These are phyloP conservation scores for Barnettozyma wickerhamii DNA, from an alignment of 805 yeast species.

Conservation along the genomic window DNA sequence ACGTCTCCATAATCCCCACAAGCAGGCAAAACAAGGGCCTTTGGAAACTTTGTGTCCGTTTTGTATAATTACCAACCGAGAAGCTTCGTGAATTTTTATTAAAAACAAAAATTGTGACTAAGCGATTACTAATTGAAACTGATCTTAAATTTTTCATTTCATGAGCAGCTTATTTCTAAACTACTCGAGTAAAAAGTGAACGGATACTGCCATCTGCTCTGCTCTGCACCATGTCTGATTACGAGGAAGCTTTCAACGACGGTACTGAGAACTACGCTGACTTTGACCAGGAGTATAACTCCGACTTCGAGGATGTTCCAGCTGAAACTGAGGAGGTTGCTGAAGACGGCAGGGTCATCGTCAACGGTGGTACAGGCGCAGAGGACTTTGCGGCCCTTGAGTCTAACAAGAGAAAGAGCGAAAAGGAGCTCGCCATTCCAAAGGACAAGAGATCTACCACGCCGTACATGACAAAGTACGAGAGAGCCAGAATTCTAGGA, in stretches of 20 bases:
- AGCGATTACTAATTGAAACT: too few species aligned
- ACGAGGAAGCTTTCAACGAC: slow-evolving; percentile 61
- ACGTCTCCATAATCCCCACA: too few species aligned
- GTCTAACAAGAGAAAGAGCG: slow-evolving; percentile 51
- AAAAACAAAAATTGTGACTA: too few species aligned
- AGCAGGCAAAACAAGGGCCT: too few species aligned
- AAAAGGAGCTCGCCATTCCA: slow-evolving; percentile 81
- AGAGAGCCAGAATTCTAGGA: slow-evolving; percentile 95
- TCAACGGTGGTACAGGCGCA: slow-evolving; percentile 66
- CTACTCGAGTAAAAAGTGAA: too few species aligned
- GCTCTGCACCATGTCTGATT: slow-evolving; percentile 43
- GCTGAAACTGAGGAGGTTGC: slow-evolving; percentile 35
- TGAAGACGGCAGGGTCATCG: slow-evolving; percentile 66
- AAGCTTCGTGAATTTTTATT: too few species aligned
- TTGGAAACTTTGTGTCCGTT: too few species aligned
- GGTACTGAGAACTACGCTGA: slow-evolving; percentile 70
- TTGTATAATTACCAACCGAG: too few species aligned
- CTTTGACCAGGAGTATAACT: slow-evolving; percentile 80
- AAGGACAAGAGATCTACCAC: slow-evolving; percentile 89
- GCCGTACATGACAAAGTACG: slow-evolving; percentile 98
- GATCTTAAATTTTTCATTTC: too few species aligned
- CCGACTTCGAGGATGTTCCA: slow-evolving; percentile 58
- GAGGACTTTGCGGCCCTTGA: slow-evolving; percentile 40
- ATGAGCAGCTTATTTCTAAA: too few species aligned
- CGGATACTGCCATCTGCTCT: not conserved